Base-by-base conservation (phyloP, 1,284 basidiomycete species). In the Cryptococcus amylolentus region DNA sequence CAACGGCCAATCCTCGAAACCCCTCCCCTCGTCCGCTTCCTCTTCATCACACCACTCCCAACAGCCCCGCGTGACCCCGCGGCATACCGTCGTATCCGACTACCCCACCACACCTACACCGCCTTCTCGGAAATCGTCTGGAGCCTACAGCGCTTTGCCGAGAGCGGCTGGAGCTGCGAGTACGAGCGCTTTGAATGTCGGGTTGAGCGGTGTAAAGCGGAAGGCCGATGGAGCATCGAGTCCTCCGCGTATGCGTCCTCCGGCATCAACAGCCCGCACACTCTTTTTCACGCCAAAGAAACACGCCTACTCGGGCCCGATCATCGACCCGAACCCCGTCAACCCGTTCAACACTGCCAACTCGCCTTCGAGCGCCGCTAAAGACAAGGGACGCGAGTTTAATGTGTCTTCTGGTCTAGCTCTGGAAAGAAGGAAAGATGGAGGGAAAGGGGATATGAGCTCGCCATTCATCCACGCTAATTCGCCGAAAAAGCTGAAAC, bases 381-480 rank as follows among this genome's bases (percentile, higher is more conserved):
- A 40, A 20, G 44, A 18, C 9, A 27, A 28, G 16, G 31, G 31
- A 10, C 31, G 31, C 4, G 23, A 12, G 6, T 51, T 16, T 3
- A 39, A 16, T 18, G 23, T 37, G 18, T 28, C 35, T 26, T 16
- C n/a, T 23, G 12, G 35, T 12, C 18, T 6, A 38, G 16, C 23
- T 28, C 28, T 18, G 8, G 45, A 20, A 9, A 7, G 31, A 8
- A 31, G 41, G 20, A 23, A 42, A 7, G 41, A 7, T 42, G 20
- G 5, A 14, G 14, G 41, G 31, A 42, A 48, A 38, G 52, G 31
- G 38, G 48, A 52, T 20, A 41, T 37, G 26, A 38, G 51, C 35
- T 72, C 72, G 20, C 69, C 70, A 2, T 76, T 75, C 63, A 63
- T 74, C 23, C 68, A 72, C 51, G 70, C 68, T 16, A 58, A 54